phyloP scores from a whole-genome alignment of 2,329 filamentous ascomycete genomes.

The Fusarium poae region DNA sequence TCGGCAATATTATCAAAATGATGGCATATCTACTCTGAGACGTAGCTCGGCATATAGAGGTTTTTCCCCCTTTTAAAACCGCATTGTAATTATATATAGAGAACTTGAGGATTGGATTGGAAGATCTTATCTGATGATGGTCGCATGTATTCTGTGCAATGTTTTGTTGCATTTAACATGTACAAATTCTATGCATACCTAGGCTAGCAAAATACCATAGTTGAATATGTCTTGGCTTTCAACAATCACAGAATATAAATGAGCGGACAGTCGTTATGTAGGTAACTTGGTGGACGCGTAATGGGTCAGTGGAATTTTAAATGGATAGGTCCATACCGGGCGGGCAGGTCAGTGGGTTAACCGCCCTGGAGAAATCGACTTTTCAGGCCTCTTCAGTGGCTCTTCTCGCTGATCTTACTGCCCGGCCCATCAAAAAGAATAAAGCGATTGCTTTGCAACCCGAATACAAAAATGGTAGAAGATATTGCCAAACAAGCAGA shows the following conservation, averaged over 20 bases:
- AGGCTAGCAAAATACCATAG: background rate
- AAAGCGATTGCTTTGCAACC: background rate
- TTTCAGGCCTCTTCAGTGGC: background rate
- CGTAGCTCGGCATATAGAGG: rapidly evolving
- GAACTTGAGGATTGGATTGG: too few relatives aligned
- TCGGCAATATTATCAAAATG: slow-evolving; percentile 13
- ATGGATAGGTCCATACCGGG: too few relatives aligned
- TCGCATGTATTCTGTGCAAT: background rate
- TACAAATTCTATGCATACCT: background rate
- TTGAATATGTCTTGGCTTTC: too few relatives aligned
- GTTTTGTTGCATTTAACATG: too few relatives aligned
- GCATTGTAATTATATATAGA: too few relatives aligned
- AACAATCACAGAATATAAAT: background rate
- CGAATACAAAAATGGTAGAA: rapidly evolving
- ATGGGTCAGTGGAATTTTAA: too few relatives aligned
- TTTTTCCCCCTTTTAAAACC: background rate
- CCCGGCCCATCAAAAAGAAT: background rate
- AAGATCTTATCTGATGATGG: background rate
- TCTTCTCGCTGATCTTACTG: background rate
- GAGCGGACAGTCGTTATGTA: background rate
- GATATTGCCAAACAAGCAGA: too few relatives aligned
- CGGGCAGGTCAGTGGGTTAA: background rate
- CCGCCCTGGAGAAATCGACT: background rate
- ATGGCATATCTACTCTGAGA: background rate
- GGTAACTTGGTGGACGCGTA: too few relatives aligned